A percentile compares a stretch with the other conserved stretches of the same genome.
Conservation (phyloP, 2,329 filamentous ascomycete genomes). For the Aureobasidium sp. region DNA sequence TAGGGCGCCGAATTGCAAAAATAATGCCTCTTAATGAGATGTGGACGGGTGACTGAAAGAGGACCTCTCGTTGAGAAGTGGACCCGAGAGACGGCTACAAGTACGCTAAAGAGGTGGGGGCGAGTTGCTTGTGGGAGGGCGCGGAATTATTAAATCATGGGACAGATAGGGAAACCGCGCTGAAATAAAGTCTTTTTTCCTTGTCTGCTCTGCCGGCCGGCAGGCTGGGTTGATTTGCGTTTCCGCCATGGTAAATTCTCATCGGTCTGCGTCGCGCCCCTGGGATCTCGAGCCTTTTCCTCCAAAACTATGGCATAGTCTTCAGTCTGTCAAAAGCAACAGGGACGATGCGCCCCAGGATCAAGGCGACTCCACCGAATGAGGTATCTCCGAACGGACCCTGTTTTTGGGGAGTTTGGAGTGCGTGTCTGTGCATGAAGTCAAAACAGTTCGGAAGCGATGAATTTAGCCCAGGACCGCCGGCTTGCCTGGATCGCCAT, state of each 20-base stretch:
- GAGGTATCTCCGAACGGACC: neutral
- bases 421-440: neutral
- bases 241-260: neutral
- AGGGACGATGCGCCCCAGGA: neutral
- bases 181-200: neutral
- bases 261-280: neutral
- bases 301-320: too few relatives aligned
- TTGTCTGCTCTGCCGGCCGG: neutral
- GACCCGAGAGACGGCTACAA: neutral
- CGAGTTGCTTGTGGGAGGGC: neutral
- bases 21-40: neutral
- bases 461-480: conserved; percentile 1
- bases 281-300: neutral
- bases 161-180: neutral
- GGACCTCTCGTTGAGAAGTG: neutral
- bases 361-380: neutral
- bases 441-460: neutral
- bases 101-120: neutral
- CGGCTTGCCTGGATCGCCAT: neutral
- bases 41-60: neutral
- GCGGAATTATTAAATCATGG: conserved; percentile 2
- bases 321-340: neutral
- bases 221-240: neutral
- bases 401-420: conserved; percentile 1
- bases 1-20: neutral